These are phyloP conservation scores for Pythium volutum DNA, from an alignment of 352 stramenopile species.

Conservation along the genomic window DNA sequence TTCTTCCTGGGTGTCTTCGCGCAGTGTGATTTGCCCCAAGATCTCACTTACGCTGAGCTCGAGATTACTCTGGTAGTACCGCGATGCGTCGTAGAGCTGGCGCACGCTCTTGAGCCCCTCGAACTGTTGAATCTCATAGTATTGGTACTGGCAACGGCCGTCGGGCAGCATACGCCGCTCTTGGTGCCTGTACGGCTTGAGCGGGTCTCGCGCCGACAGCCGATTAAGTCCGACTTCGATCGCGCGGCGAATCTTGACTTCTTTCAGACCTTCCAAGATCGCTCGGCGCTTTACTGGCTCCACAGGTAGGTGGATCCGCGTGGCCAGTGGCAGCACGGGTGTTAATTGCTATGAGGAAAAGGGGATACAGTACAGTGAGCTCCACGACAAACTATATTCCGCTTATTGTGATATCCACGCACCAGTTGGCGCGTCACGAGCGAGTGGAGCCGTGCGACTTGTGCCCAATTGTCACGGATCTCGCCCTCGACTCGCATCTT, in stretches of 20 bases:
- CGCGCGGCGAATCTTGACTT: constrained; percentile 11
- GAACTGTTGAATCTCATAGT: constrained; percentile 28
- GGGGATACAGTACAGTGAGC: not conserved
- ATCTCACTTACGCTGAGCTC: constrained; percentile 58
- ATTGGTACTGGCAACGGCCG: constrained; percentile 3
- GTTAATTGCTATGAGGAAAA: constrained; percentile 8
- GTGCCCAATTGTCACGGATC: constrained; percentile 8
- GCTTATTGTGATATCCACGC: not conserved
- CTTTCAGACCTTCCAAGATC: constrained; percentile 11
- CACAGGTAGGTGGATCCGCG: constrained; percentile 10
- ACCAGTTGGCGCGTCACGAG: constrained; percentile 13
- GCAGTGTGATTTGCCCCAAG: constrained; percentile 44
- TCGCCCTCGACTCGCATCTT: constrained; percentile 7
- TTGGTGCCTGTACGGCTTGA: constrained; percentile 19
- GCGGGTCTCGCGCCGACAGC: not conserved
- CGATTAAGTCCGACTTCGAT: constrained; percentile 7
- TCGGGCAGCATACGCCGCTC: constrained; percentile 5
- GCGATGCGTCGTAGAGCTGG: constrained; percentile 45
- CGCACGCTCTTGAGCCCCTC: constrained; percentile 37
- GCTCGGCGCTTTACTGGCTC: not conserved
- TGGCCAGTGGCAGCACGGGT: constrained; percentile 7
- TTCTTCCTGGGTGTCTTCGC: constrained; percentile 41
- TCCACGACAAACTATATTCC: not conserved
- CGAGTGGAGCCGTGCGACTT: constrained; percentile 11
- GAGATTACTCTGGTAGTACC: constrained; percentile 44